Conservation (phyloP, 768 basidiomycete species). For the Kwoniella dendrophila region DNA sequence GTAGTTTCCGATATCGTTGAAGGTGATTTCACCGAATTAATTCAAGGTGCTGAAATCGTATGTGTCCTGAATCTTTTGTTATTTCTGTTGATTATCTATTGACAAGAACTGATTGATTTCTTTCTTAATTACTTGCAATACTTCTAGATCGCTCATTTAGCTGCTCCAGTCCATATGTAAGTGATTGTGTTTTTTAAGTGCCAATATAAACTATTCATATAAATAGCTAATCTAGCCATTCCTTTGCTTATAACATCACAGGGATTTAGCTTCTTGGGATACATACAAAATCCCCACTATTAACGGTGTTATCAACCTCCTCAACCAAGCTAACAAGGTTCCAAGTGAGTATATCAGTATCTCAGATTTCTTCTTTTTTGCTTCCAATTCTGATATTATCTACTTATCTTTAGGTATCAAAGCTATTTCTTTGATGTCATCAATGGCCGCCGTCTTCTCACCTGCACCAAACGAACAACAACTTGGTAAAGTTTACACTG, state of each 20-base stretch:
- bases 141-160: conserved; percentile 18
- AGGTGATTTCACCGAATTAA: conserved; percentile 30
- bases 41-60: conserved; percentile 30
- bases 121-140: not conserved
- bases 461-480: conserved; percentile 26
- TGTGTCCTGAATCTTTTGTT: too few species aligned
- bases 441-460: conserved; percentile 14
- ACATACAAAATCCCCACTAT: conserved; percentile 30
- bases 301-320: conserved; percentile 33
- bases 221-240: not conserved
- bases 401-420: conserved; percentile 13
- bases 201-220: not conserved
- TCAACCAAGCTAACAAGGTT: conserved; percentile 23
- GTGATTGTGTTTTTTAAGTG: conserved; percentile 4
- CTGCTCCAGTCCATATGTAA: conserved; percentile 21
- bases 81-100: too few species aligned
- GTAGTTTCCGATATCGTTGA: conserved; percentile 35
- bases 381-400: not conserved
- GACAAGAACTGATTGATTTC: not conserved
- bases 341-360: not conserved
- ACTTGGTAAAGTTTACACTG: conserved; percentile 36
- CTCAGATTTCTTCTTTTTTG: not conserved
- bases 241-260: not conserved
- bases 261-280: not conserved
- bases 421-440: conserved; percentile 16